Conservation (phyloP, 2,329 filamentous ascomycete genomes). For the Pyrenophora tritici-repentis region DNA sequence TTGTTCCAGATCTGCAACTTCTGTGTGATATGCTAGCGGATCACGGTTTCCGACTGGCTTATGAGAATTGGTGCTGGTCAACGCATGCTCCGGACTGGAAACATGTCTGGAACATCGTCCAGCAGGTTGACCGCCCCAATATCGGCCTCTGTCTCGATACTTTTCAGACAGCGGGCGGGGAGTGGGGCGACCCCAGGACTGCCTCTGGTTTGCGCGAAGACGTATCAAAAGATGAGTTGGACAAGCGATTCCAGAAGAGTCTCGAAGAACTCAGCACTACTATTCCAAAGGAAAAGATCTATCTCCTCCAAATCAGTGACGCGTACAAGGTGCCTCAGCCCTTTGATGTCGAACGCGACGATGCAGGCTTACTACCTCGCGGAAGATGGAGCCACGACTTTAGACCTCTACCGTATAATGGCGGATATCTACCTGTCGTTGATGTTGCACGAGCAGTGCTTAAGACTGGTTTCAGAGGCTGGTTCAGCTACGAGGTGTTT, state of each 20-base stretch:
- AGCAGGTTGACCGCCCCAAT: slow-evolving; percentile 66
- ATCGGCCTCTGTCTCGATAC: slow-evolving; percentile 78
- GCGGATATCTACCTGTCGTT: slow-evolving; percentile 71
- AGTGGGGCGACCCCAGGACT: slow-evolving; percentile 74
- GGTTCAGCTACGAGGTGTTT: slow-evolving; percentile 73
- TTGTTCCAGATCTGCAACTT: slow-evolving; percentile 66
- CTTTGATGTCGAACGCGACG: slow-evolving; percentile 56
- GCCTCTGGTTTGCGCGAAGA: slow-evolving; percentile 62
- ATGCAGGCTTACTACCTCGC: slow-evolving; percentile 62
- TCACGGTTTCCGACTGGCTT: slow-evolving; percentile 67
- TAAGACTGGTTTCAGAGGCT: slow-evolving; percentile 68
- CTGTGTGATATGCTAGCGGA: slow-evolving; percentile 60
- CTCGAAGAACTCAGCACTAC: slow-evolving; percentile 61
- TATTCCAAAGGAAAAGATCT: slow-evolving; percentile 72
- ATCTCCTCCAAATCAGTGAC: slow-evolving; percentile 74
- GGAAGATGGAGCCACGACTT: slow-evolving; percentile 74
- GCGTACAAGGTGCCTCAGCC: slow-evolving; percentile 68
- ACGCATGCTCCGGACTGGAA: slow-evolving; percentile 71
- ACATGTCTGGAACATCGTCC: slow-evolving; percentile 70
- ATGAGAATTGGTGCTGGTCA: slow-evolving; percentile 77
- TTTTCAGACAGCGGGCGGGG: slow-evolving; percentile 73
- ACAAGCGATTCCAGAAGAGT: slow-evolving; percentile 58
- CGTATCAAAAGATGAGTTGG: slow-evolving; percentile 53
- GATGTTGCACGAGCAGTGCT: slow-evolving; percentile 69
- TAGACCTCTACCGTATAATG: slow-evolving; percentile 70